phyloP scores from a whole-genome alignment of 1,284 basidiomycete species.

The Microbotryomycetes sp. region DNA sequence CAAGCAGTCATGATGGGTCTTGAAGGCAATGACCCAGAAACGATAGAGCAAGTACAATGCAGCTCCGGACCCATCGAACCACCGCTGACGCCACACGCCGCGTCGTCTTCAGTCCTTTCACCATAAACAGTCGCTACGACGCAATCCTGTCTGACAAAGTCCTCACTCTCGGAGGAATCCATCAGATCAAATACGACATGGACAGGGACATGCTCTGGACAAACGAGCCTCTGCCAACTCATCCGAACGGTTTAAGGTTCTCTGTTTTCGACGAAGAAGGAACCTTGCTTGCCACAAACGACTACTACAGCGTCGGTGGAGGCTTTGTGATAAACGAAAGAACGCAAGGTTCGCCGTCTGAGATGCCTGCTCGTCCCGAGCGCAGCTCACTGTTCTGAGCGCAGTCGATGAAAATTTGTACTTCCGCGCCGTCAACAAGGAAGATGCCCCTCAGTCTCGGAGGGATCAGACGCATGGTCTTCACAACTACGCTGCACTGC shows the following conservation, averaged over 20 bases:
- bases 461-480: conserved; percentile 49
- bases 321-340: conserved; percentile 84
- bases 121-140: conserved; percentile 52
- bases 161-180: conserved; percentile 63
- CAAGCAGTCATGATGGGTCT: conserved; percentile 82
- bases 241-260: conserved; percentile 51
- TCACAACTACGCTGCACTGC: conserved; percentile 9
- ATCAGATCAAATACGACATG: conserved; percentile 72
- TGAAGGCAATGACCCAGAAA: conserved; percentile 53
- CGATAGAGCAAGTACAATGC: conserved; percentile 53
- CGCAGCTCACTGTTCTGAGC: conserved; percentile 19
- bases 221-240: conserved; percentile 54
- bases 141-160: conserved; percentile 59
- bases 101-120: conserved; percentile 8
- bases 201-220: conserved; percentile 86
- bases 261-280: conserved; percentile 74
- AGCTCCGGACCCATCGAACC: conserved; percentile 43
- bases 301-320: conserved; percentile 70
- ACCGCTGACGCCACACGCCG: background rate
- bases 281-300: conserved; percentile 83
- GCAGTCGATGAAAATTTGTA: conserved; percentile 86
- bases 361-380: background rate
- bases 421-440: conserved; percentile 89
- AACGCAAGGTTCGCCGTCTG: conserved; percentile 56
- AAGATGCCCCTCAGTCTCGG: conserved; percentile 65